These are phyloP conservation scores for Serendipita sp. DNA, from an alignment of 768 basidiomycete genomes.

Conservation along the genomic window DNA sequence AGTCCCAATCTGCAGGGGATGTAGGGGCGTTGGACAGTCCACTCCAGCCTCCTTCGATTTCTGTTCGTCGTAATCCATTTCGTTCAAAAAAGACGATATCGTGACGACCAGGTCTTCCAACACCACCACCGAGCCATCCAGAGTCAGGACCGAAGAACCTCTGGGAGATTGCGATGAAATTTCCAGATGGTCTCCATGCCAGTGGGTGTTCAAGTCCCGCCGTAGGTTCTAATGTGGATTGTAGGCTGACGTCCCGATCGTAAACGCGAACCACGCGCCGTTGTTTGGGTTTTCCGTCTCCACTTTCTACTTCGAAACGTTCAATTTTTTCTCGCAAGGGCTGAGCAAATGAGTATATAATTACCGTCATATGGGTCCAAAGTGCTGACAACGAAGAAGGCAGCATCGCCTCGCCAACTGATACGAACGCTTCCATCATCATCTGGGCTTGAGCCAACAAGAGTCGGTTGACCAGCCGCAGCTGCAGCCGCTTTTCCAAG, in stretches of 20 bases:
- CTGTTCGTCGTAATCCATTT: constrained; percentile 84
- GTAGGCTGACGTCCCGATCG: constrained; percentile 53
- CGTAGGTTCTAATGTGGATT: constrained; percentile 71
- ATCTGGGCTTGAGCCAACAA: constrained; percentile 38
- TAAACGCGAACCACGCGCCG: constrained; percentile 58
- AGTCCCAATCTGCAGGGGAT: constrained; percentile 30
- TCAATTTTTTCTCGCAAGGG: neutral
- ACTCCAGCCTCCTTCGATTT: constrained; percentile 38
- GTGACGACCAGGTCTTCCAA: constrained; percentile 50
- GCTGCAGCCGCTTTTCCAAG: constrained; percentile 73
- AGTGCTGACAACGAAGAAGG: constrained; percentile 73
- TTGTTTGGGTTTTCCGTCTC: constrained; percentile 17
- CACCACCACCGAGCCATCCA: constrained; percentile 54
- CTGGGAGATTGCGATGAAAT: constrained; percentile 67
- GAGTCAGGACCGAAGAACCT: constrained; percentile 28
- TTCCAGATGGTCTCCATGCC: constrained; percentile 80
- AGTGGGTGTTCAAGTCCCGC: constrained; percentile 65
- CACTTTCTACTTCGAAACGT: constrained; percentile 10
- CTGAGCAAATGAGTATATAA: neutral
- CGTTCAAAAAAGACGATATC: constrained; percentile 90
- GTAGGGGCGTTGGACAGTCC: constrained; percentile 14
- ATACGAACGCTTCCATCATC: constrained; percentile 61
- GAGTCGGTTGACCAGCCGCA: constrained; percentile 17
- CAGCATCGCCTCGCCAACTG: constrained; percentile 87
- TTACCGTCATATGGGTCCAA: constrained; percentile 29